These are phyloP conservation scores for Punica granatum DNA, from an alignment of 345 rosid genomes.

Conservation along the genomic window DNA sequence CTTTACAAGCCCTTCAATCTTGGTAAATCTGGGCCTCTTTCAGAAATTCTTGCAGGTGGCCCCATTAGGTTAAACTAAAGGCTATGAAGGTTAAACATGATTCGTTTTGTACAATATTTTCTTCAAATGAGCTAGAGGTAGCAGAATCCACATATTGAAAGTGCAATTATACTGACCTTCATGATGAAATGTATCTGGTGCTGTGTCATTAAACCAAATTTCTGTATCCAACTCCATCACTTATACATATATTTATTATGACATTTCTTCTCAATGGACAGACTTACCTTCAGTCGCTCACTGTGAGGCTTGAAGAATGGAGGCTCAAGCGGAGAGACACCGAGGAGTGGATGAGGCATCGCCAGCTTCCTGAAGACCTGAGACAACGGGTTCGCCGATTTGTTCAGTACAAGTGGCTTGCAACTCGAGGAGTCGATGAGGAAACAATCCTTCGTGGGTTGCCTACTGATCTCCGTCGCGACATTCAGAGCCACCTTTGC, in stretches of 20 bases:
- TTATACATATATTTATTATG: neutral
- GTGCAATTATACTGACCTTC: neutral
- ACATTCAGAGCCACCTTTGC: slow-evolving; percentile 84
- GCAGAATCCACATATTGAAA: neutral
- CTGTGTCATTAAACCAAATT: neutral
- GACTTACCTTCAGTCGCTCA: slow-evolving; percentile 87
- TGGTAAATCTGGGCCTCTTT: neutral
- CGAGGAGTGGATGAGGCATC: slow-evolving; percentile 95
- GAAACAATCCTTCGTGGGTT: slow-evolving; percentile 63
- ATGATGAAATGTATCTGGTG: neutral
- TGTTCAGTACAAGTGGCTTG: slow-evolving; percentile 83
- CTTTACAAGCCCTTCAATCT: neutral
- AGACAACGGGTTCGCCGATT: slow-evolving; percentile 55
- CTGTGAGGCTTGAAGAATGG: slow-evolving; percentile 91
- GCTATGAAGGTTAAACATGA: neutral
- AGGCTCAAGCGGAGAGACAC: slow-evolving; percentile 85
- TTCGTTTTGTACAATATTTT: neutral
- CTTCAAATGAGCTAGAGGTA: neutral
- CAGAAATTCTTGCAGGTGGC: neutral
- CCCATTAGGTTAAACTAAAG: neutral
- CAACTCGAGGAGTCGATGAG: slow-evolving; percentile 88
- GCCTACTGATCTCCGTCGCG: slow-evolving; percentile 88
- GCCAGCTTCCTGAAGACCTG: slow-evolving; percentile 83
- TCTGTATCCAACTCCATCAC: neutral
- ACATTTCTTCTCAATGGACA: slow-evolving; percentile 18